phyloP scores from a whole-genome alignment of 352 stramenopile species.

The Aphanomyces stellatus region DNA sequence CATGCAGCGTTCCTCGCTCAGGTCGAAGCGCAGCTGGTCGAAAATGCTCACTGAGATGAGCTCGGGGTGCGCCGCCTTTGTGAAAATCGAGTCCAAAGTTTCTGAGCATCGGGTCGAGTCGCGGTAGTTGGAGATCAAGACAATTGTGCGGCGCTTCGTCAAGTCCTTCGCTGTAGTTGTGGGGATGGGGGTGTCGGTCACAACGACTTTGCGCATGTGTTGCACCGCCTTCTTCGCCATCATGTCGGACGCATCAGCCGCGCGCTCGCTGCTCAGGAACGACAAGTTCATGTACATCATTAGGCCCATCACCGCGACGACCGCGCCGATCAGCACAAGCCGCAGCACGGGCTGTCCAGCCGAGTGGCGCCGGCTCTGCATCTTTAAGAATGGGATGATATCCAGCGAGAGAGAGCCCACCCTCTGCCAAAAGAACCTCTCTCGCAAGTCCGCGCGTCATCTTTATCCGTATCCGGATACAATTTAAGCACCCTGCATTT shows the following conservation, averaged over 20 bases:
- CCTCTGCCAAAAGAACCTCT: too few relatives aligned
- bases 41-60: conserved; percentile 9
- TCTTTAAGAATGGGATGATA: too few relatives aligned
- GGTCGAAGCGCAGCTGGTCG: conserved; percentile 19
- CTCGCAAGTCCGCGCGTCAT: too few relatives aligned
- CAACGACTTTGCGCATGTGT: background rate
- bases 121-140: conserved; percentile 18
- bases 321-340: background rate
- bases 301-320: background rate
- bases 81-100: conserved; percentile 12
- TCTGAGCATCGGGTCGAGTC: conserved; percentile 14
- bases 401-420: too few relatives aligned
- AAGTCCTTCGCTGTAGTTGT: background rate
- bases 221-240: background rate
- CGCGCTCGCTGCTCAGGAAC: conserved; percentile 1
- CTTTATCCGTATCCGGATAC: too few relatives aligned
- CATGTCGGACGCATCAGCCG: background rate
- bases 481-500: too few relatives aligned
- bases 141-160: conserved; percentile 27
- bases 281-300: conserved; percentile 20
- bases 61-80: background rate
- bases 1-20: conserved; percentile 11
- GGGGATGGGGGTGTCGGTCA: background rate
- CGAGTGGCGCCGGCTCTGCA: background rate
- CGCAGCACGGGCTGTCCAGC: background rate